Percentiles rank a stretch among this genome's conserved stretches.
Conservation (phyloP, 495 filamentous ascomycete species). For the Parathielavia appendiculata region DNA sequence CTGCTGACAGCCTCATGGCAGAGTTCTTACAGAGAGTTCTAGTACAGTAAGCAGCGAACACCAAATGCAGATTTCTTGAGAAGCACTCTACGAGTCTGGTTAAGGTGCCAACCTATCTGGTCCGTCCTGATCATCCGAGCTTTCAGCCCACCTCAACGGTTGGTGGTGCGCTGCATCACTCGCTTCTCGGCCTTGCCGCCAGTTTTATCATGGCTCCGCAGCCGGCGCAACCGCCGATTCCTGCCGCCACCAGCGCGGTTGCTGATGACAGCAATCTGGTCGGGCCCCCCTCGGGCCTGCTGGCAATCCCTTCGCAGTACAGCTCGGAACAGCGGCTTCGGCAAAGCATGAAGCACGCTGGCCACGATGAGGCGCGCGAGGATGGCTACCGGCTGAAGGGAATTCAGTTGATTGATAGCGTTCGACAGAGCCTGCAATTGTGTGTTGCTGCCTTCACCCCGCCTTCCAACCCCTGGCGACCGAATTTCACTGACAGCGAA, state of each 20-base stretch:
- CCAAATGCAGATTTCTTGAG: too few relatives aligned
- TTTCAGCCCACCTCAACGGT: too few relatives aligned
- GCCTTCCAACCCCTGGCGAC: not conserved
- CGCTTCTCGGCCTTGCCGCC: not conserved
- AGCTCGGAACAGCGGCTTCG: conserved; percentile 36
- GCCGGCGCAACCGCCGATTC: conserved; percentile 12
- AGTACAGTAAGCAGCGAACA: too few relatives aligned
- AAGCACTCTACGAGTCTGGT: too few relatives aligned
- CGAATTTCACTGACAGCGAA: conserved; percentile 3
- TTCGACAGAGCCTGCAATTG: conserved; percentile 66
- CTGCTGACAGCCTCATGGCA: too few relatives aligned
- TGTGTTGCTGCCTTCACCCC: conserved; percentile 35
- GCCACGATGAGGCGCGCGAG: conserved; percentile 48
- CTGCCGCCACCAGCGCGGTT: conserved; percentile 12
- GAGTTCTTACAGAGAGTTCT: too few relatives aligned
- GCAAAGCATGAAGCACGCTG: conserved; percentile 35
- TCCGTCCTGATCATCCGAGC: too few relatives aligned
- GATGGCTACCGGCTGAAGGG: conserved; percentile 68
- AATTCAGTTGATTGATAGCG: conserved; percentile 74
- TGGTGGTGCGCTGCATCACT: not conserved
- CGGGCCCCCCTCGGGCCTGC: conserved; percentile 38
- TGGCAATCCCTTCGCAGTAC: conserved; percentile 39
- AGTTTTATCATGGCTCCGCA: conserved; percentile 23
- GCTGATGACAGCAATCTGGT: conserved; percentile 21
- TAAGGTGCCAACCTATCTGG: too few relatives aligned